A percentile compares a stretch with the other conserved stretches of the same genome.
These are phyloP conservation scores for Ailanthus altissimus DNA, from an alignment of 345 rosid genomes.

Conservation along the genomic window DNA sequence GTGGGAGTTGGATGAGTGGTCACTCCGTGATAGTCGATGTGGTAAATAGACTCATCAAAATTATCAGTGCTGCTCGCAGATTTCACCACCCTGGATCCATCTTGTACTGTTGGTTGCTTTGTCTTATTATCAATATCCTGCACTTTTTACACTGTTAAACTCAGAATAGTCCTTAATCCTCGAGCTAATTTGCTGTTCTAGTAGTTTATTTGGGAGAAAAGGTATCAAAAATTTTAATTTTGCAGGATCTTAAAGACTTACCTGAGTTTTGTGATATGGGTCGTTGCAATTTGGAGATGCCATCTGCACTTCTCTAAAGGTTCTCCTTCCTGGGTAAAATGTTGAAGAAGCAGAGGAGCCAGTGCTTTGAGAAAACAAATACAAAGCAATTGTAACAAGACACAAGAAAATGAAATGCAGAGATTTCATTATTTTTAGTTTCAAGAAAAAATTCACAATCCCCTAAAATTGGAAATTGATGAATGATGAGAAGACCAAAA, in stretches of 20 bases:
- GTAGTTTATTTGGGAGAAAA: too few species aligned
- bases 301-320: slow-evolving; percentile 20
- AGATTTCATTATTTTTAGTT: slow-evolving; percentile 31
- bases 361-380: slow-evolving; percentile 16
- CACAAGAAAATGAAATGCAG: slow-evolving; percentile 20
- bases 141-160: slow-evolving; percentile 7
- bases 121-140: slow-evolving; percentile 36
- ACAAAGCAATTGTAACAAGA: slow-evolving; percentile 22
- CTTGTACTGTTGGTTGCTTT: neutral
- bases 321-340: slow-evolving; percentile 27
- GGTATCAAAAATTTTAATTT: too few species aligned
- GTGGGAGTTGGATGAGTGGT: slow-evolving; percentile 62
- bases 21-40: slow-evolving; percentile 58
- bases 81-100: slow-evolving; percentile 4
- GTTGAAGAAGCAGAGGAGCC: slow-evolving; percentile 28
- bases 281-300: slow-evolving; percentile 17
- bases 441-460: neutral
- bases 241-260: slow-evolving; percentile 9
- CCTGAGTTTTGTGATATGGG: slow-evolving; percentile 19
- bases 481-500: too few species aligned
- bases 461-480: too few species aligned
- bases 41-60: slow-evolving; percentile 37
- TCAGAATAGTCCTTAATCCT: too few species aligned
- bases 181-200: too few species aligned
- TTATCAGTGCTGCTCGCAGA: slow-evolving; percentile 15